Base-by-base conservation (phyloP, 1,139 yeast species). In the Kodamaea derodonti region DNA sequence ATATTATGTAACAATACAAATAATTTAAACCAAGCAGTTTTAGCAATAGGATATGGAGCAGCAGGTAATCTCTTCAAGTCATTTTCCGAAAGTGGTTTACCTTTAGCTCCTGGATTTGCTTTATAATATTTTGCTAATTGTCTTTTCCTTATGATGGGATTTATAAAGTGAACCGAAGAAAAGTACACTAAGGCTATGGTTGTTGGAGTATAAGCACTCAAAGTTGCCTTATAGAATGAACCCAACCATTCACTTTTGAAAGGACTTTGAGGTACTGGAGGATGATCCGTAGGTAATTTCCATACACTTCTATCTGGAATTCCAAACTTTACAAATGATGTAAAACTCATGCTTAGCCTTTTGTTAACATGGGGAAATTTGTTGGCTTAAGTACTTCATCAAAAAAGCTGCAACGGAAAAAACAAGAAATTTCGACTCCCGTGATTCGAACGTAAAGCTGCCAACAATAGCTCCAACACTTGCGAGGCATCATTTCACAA, bases 1-100 rank as follows among this genome's bases (percentile, higher is more conserved):
- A 78, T 49, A 52, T 82, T 82, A 59, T 82, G 92, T 28, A 76
- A 48, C 14, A 81, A 55, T 13, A 82, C 87, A 40, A 81, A 68
- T 27, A 62, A 36, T 51, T 75, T 75, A 67, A 82, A 82, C 20
- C 59, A 31, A 2, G 47, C 39, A 13, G 72, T 63, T 32, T 61
- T 67, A 16, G 85, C 65, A 39, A 82, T 60, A 15, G 58, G 45
- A 41, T 64, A 66, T 2, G 90, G 87, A 27, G 76, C 82, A 14
- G 83, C 65, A 24, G 75, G 72, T 36, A 76, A 62, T 46, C 53
- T 60, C 52, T 62, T 69, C 47, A 45, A 38, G 33, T 58, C 52
- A 13, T 42, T 43, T n/a, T 30, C 38, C 11, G 26, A 29, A 20
- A 38, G 30, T 27, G 41, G 42, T 11, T 64, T 52, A 33, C 42